Evolutionary conservation across 2,329 filamentous ascomycete genomes (phyloP).

Genomic region (Chalaropsis ovoidea): DNA sequence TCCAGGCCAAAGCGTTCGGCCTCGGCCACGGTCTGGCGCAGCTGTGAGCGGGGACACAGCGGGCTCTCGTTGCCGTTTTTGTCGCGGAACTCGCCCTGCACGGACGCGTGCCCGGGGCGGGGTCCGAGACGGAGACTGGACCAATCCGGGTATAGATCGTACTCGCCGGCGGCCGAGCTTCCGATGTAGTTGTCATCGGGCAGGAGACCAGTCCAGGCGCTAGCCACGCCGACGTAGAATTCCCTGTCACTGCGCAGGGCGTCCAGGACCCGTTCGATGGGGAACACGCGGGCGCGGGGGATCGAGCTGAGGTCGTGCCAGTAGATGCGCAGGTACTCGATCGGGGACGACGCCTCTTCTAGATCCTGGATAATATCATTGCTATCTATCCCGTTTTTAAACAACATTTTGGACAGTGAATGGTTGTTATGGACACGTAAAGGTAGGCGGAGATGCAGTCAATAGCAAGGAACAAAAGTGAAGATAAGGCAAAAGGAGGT

Average conservation of each 20-base stretch:
- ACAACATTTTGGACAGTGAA: background rate
- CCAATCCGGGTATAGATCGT: constrained; percentile 56
- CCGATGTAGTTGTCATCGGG: constrained; percentile 54
- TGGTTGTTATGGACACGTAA: background rate
- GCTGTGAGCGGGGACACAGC: constrained; percentile 55
- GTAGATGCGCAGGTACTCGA: constrained; percentile 58
- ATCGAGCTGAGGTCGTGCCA: constrained; percentile 72
- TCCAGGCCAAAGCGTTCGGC: constrained; percentile 34
- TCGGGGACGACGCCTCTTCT: background rate
- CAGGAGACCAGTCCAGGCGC: constrained; percentile 54
- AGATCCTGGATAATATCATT: background rate
- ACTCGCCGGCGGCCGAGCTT: constrained; percentile 52
- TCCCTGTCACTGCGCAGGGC: constrained; percentile 39
- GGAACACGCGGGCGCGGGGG: constrained; percentile 56
- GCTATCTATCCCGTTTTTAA: background rate
- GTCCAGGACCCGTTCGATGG: constrained; percentile 46
- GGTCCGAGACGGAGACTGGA: constrained; percentile 50
- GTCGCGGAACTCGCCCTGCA: constrained; percentile 56
- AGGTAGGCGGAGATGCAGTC: background rate
- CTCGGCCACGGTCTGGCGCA: constrained; percentile 48
- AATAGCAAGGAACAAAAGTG: background rate
- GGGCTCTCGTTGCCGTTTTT: constrained; percentile 41
- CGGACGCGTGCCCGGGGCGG: constrained; percentile 51
- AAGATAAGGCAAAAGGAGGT: background rate
- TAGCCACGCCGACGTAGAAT: constrained; percentile 49